Conservation (phyloP, 106 monocot genomes). For the Allium sativum region DNA sequence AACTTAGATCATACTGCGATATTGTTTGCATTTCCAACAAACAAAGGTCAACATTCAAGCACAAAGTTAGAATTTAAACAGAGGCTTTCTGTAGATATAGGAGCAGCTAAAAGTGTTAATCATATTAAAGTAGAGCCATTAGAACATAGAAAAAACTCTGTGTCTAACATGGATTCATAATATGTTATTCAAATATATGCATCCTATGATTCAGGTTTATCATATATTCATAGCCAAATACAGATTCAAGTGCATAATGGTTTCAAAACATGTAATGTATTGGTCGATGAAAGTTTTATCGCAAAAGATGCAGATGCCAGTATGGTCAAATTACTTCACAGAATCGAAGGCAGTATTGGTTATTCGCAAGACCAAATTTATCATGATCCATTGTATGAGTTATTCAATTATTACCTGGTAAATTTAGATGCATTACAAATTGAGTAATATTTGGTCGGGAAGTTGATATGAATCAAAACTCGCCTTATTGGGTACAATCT, state of each 20-base stretch:
- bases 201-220: conserved; percentile 31
- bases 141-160: background rate
- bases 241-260: conserved; percentile 47
- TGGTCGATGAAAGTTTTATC: conserved; percentile 81
- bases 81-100: conserved; percentile 58
- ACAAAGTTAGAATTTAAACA: conserved; percentile 65
- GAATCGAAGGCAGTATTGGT: conserved; percentile 12
- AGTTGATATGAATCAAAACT: conserved; percentile 8
- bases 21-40: conserved; percentile 2
- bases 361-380: conserved; percentile 25
- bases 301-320: conserved; percentile 76
- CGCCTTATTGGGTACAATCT: conserved; percentile 32
- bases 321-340: conserved; percentile 25
- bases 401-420: background rate
- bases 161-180: background rate
- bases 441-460: conserved; percentile 18
- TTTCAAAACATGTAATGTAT: conserved; percentile 68
- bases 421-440: too few relatives aligned
- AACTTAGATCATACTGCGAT: too few relatives aligned
- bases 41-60: conserved; percentile 16
- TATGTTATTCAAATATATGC: too few relatives aligned
- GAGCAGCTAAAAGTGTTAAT: conserved; percentile 58
- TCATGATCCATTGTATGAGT: conserved; percentile 45
- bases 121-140: background rate
- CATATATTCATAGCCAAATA: conserved; percentile 35